Conservation (phyloP, 805 yeast species). For the Danielia reshetovae region DNA sequence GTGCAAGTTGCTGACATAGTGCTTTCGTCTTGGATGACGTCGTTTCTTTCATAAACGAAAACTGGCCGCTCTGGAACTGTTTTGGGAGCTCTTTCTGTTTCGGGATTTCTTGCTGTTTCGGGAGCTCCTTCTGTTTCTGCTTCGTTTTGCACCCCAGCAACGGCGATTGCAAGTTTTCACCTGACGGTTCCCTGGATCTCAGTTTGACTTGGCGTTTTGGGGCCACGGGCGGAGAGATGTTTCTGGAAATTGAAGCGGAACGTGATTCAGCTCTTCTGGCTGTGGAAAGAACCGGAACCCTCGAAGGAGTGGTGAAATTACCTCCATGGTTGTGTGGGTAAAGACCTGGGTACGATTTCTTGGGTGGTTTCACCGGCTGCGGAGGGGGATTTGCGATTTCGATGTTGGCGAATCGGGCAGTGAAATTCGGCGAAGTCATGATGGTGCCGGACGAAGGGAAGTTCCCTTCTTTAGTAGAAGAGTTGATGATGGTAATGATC, state of each 20-base stretch:
- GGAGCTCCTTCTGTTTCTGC: slow-evolving; percentile 4
- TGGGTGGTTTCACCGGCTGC: slow-evolving; percentile 3
- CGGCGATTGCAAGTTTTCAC: slow-evolving; percentile 4
- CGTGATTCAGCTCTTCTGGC: slow-evolving; percentile 22
- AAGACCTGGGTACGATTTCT: slow-evolving; percentile 10
- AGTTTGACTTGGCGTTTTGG: slow-evolving; percentile 13
- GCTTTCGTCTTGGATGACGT: slow-evolving; percentile 26
- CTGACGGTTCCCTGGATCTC: slow-evolving; percentile 3
- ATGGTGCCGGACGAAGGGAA: too few relatives aligned
- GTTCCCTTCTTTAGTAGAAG: slow-evolving; percentile 8
- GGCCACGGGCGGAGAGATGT: slow-evolving; percentile 1
- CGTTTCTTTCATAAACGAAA: slow-evolving; percentile 40
- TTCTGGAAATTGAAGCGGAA: slow-evolving; percentile 3
- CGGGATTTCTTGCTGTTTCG: too few relatives aligned
- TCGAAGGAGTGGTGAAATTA: slow-evolving; percentile 17
- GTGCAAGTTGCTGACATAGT: slow-evolving; percentile 3
- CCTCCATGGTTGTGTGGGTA: slow-evolving; percentile 10
- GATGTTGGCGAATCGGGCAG: slow-evolving; percentile 29
- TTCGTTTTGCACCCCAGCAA: slow-evolving; percentile 4
- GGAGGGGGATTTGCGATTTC: slow-evolving; percentile 15
- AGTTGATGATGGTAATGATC: neutral
- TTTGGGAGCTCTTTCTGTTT: too few relatives aligned
- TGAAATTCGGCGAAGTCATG: slow-evolving; percentile 22
- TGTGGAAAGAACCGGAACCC: slow-evolving; percentile 16
- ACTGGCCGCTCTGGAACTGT: slow-evolving; percentile 13